Evolutionary conservation across 108 stramenopile species (phyloP).

Genomic region (Nitzschia putrida): DNA sequence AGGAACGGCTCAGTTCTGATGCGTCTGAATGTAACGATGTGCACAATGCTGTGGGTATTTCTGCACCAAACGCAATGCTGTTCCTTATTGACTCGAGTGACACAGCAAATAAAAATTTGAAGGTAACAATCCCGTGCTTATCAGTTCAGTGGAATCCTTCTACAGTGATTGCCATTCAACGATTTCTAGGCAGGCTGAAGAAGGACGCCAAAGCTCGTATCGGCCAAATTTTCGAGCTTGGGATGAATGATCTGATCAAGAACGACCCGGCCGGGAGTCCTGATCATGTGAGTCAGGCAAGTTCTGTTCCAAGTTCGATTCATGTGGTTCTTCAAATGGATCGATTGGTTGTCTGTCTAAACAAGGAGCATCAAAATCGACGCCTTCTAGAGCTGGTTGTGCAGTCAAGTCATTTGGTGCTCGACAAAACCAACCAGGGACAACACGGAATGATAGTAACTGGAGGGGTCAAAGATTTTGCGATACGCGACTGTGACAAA

Average conservation of each 20-base stretch:
- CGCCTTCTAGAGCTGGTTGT: slow-evolving; percentile 47
- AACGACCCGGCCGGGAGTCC: background rate
- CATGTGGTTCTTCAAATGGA: slow-evolving; percentile 12
- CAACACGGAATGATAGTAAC: slow-evolving; percentile 17
- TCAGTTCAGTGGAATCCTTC: slow-evolving; percentile 80
- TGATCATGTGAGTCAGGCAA: slow-evolving; percentile 8
- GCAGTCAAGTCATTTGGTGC: slow-evolving; percentile 9
- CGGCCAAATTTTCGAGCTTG: slow-evolving; percentile 21
- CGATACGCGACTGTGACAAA: slow-evolving; percentile 51
- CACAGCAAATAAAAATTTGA: slow-evolving; percentile 16
- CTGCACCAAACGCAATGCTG: background rate
- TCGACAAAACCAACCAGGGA: slow-evolving; percentile 17
- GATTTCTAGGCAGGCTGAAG: slow-evolving; percentile 64
- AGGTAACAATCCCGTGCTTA: slow-evolving; percentile 5
- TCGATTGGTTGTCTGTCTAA: slow-evolving; percentile 48
- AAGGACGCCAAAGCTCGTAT: slow-evolving; percentile 45
- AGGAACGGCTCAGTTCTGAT: slow-evolving; percentile 9
- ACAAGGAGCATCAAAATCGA: slow-evolving; percentile 78
- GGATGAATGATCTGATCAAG: slow-evolving; percentile 21
- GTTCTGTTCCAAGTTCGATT: slow-evolving; percentile 1
- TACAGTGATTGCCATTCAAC: slow-evolving; percentile 70
- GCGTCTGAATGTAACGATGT: slow-evolving; percentile 15
- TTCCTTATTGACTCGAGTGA: background rate
- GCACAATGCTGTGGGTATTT: slow-evolving; percentile 7
- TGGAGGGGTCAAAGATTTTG: slow-evolving; percentile 41